Evolutionary conservation across 1,139 yeast species (phyloP), one percentile per base, ranked within the genome.

Genomic region (Lodderomyces parapsilosis): DNA sequence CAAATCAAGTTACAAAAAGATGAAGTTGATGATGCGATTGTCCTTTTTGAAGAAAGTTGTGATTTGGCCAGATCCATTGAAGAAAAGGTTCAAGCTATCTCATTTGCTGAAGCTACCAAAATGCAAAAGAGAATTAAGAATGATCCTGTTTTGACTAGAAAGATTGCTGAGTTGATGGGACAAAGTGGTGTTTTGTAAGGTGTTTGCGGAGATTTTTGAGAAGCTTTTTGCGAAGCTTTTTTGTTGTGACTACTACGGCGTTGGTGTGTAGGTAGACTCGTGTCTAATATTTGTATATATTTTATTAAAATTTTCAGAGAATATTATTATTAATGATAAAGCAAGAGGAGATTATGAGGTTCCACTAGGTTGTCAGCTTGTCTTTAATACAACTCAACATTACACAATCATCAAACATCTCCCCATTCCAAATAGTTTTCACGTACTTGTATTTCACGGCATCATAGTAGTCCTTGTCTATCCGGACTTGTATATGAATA

Each of bases 91-190:
- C 97, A 90, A 71, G 95, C 96, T 44, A 83, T 90, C 50, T 85
- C 95, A 28, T 87, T 88, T 58, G 94, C 95, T 48, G 97, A 89
- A 68, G 97, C 96, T 49, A 81, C 90, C 42, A 85, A 85, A 65
- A 80, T 86, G 74, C 96, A 87, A 72, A 71, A 81, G 59, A 80
- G 80, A 62, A 78, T 86, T 54, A 83, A 77, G 64, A 67, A 76
- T 43, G 93, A 85, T 61, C 86, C 88, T 39, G 64, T 75, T 30
- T 74, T 85, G 60, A 63, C 72, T 42, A 60, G 60, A 44, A 73
- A 71, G 59, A 71, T 73, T 53, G 64, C 63, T 45, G 76, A 73
- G 54, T 67, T 70, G 45, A 69, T 71, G 75, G 65, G 67, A 55
- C 68, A 64, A 53, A 48, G 57, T 37, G 53, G 53, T 41, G 49